Conservation (phyloP, 2,329 filamentous ascomycete species). For the Dichotomopilus funicola region DNA sequence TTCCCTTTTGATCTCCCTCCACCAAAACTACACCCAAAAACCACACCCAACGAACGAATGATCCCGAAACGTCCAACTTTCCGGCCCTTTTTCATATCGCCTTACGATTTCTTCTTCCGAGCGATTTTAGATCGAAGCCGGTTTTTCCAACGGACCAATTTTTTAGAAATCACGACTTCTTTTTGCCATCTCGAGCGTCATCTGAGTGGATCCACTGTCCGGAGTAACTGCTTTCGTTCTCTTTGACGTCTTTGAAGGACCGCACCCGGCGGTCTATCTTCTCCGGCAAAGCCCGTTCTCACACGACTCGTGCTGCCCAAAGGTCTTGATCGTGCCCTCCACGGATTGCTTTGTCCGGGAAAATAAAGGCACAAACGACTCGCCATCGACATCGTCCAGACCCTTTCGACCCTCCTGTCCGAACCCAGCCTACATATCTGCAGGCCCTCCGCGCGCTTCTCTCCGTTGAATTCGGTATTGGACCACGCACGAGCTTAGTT, state of each 20-base stretch:
- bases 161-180: background rate
- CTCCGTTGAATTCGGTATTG: background rate
- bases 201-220: no score
- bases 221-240: no score
- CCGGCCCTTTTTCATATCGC: conserved; percentile 5
- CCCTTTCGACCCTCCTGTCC: background rate
- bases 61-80: background rate
- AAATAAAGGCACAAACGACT: background rate
- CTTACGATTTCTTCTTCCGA: background rate
- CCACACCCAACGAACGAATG: background rate
- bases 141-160: conserved; percentile 3
- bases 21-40: conserved; percentile 2
- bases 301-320: background rate
- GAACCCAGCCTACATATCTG: background rate
- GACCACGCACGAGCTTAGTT: background rate
- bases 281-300: background rate
- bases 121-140: no score
- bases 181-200: conserved; percentile 8
- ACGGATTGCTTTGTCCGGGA: conserved; percentile 2
- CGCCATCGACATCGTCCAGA: background rate
- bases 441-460: background rate
- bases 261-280: no score
- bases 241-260: conserved; percentile 3
- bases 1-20: conserved; percentile 23
- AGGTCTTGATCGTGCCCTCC: background rate